Evolutionary conservation across 257 asterid genomes (phyloP), one percentile per base, ranked within the genome.

Genomic region (Avicennia marina): DNA sequence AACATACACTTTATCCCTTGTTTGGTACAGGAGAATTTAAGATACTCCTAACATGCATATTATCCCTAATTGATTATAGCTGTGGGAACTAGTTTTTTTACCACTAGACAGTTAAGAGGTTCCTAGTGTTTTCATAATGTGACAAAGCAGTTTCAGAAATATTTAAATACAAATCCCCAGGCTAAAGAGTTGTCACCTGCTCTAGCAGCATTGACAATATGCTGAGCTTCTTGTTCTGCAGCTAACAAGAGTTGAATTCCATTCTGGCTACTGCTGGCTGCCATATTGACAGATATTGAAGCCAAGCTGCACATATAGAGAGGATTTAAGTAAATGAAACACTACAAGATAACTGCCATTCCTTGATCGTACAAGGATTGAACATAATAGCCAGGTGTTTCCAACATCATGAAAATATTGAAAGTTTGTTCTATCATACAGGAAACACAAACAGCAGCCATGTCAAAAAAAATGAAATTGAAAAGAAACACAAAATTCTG

Each of bases 151-250:
- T 29, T 3, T 3, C 7, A 29, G 33, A 29, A 29, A 29, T 7
- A 29, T 7, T 29, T 29, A 29, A 2, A 29, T 29, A 7, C 33
- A 29, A 29, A 29, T 29, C 33, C 33, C 33, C 7, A 1, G 5
- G 16, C 10, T 25, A 22, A 24, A 7, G 15, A 13, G 15, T 10
- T 3, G 11, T 53, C 20, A 53, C 58, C 58, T 0, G 12, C 29
- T 67, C 68, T 67, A 60, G 73, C 73, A 43, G 49, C 53, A 50
- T 63, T 70, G 50, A 70, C 75, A 26, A 70, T 58, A 34, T 44
- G 70, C 49, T 70, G 75, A 42, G 71, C 75, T 34, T 70, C 71
- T 34, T 63, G 75, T 46, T 70, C 75, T 9, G 75, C 75, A 50
- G 67, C 62, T 57, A 70, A 22, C 18, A 70, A 43, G 62, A 49